A percentile compares a stretch with the other conserved stretches of the same genome.
These are phyloP conservation scores for Candida germanica DNA, from an alignment of 805 yeast species.

Conservation along the genomic window DNA sequence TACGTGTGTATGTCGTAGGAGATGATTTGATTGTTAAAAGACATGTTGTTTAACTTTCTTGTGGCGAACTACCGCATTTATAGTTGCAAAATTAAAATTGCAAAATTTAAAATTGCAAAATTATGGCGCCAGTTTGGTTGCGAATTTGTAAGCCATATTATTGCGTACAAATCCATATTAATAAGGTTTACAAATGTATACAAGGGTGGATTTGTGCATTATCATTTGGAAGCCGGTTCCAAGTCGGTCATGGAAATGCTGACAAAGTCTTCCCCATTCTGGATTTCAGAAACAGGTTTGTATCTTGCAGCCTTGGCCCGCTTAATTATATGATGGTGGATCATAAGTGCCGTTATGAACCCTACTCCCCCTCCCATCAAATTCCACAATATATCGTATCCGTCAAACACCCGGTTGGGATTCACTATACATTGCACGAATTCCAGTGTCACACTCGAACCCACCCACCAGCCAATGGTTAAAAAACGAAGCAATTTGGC, in stretches of 20 bases:
- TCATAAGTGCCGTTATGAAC: slow-evolving; percentile 9
- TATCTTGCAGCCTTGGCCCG: background rate
- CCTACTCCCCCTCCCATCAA: slow-evolving; percentile 22
- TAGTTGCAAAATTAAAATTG: background rate
- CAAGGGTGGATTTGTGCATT: too few species aligned
- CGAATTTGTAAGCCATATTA: too few species aligned
- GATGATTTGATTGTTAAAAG: slow-evolving; percentile 20
- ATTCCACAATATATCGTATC: slow-evolving; percentile 41
- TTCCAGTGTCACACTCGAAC: slow-evolving; percentile 51
- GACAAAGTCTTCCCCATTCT: slow-evolving; percentile 6
- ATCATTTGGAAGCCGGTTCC: too few species aligned
- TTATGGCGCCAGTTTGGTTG: too few species aligned
- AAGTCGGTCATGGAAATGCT: slow-evolving; percentile 12
- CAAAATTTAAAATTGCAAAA: too few species aligned
- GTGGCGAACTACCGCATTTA: background rate
- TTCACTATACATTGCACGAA: slow-evolving; percentile 45
- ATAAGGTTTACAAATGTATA: too few species aligned
- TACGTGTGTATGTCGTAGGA: slow-evolving; percentile 59
- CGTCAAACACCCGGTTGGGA: slow-evolving; percentile 48
- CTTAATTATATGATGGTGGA: background rate
- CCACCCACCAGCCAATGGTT: slow-evolving; percentile 42
- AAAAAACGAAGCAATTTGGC: slow-evolving; percentile 28
- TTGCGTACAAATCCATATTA: too few species aligned
- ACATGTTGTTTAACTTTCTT: background rate
- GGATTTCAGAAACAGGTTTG: background rate